phyloP scores from a whole-genome alignment of 805 yeast species.

The Ogataea glucozyma region DNA sequence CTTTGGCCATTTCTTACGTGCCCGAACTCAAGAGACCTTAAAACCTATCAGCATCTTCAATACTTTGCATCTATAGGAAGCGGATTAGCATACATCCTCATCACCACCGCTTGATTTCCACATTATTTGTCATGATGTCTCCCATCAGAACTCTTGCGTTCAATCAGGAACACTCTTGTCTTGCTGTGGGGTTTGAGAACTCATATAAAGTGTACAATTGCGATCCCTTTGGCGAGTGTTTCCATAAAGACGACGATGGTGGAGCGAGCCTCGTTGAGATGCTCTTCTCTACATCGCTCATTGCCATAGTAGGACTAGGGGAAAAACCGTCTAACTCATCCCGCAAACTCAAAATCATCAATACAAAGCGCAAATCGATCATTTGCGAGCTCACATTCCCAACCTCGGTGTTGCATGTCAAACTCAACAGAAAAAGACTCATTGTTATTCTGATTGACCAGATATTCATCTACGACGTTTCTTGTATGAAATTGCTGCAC shows the following conservation, averaged over 20 bases:
- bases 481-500: conserved; percentile 81
- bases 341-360: conserved; percentile 77
- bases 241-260: conserved; percentile 46
- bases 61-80: too few relatives aligned
- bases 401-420: conserved; percentile 66
- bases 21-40: too few relatives aligned
- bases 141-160: conserved; percentile 41
- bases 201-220: conserved; percentile 81
- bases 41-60: too few relatives aligned
- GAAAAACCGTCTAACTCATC: conserved; percentile 71
- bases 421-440: conserved; percentile 78
- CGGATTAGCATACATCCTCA: too few relatives aligned
- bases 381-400: conserved; percentile 92
- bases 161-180: conserved; percentile 87
- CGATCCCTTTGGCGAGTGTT: conserved; percentile 81
- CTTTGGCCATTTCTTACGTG: too few relatives aligned
- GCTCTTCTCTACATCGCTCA: conserved; percentile 84
- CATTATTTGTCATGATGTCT: too few relatives aligned
- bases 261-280: conserved; percentile 78
- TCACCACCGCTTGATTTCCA: too few relatives aligned
- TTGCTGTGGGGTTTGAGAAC: conserved; percentile 67
- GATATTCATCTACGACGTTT: conserved; percentile 83
- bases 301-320: conserved; percentile 81
- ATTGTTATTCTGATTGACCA: conserved; percentile 79
- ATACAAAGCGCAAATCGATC: conserved; percentile 71